Evolutionary conservation across 371 early-diverging fungal genomes (phyloP), one percentile per base, ranked within the genome.

Genomic region (Mucor sp.): DNA sequence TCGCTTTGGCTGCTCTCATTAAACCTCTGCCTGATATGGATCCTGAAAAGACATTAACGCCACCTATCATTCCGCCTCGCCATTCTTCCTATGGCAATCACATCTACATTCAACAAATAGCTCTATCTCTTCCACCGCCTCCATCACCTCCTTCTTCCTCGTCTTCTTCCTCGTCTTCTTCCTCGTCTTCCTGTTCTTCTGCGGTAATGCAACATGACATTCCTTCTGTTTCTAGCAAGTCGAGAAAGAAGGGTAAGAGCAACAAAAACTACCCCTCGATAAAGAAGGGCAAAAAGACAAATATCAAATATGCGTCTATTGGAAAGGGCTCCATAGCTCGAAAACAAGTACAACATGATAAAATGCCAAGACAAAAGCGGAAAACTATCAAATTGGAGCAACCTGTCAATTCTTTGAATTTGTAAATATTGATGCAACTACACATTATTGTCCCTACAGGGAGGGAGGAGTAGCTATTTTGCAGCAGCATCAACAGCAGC

Each of bases 41-140:
- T 14, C 12, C 28, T 28, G 27, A 64, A 7, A 41, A 43, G 28
- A 27, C 23, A 53, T 27, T 53, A 15, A 23, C 53, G 15, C 53
- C 53, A 14, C 64, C 64, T 8, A 39, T 64, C 30, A 64, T 64
- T 44, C 64, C 64, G 15, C 58, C 58, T 7, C 35, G 64, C 19
- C 23, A 19, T 30, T 57, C 57, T 32, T 64, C 64, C 8, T 64
- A 64, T 43, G 15, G 44, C 41, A 64, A 57, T 7, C 19, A 37
- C 19, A 21, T 41, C 28, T 57, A 57, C 21, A 14, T 57, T 4
- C n/a, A 56, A 32, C 30, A 56, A 0, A 19, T 25, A 15, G 53
- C 55, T 23, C 4, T 44, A 43, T 57, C 56, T 9, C 21, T 57
- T 28, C 43, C 57, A 32, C 30, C 57, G 19, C 30, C 30, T n/a